Base-by-base conservation (phyloP, 768 basidiomycete genomes). In the Gymnopilus junonius region DNA sequence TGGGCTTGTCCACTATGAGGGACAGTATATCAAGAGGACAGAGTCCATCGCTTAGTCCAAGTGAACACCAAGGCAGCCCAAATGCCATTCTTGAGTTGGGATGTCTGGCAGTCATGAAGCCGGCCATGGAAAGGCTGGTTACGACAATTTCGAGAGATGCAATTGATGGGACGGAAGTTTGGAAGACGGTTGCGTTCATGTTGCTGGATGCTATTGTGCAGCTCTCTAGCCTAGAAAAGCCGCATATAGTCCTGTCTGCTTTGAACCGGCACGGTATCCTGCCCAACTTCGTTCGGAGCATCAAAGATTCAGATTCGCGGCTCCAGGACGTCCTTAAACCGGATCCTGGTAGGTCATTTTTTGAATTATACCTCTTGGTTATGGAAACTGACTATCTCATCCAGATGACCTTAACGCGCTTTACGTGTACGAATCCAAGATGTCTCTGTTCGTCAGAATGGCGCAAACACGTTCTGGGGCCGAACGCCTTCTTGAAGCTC, bases 171-270 rank as follows among this genome's bases (percentile, higher is more conserved):
- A 89, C 93, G 17, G 95, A 98, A 74, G 93, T 98, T 2, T 99
- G 97, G 97, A 94, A 94, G 77, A 96, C 95, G 2, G 87, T 98
- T 15, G 93, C 96, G 8, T 98, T 95, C 72, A 91, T 95, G 82
- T 80, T 95, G 2, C 80, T 98, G 43, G 94, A 96, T 68, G 88
- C 92, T 0, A 81, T 96, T 8, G 83, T 91, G 17, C 85, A 91
- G 45, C 78, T 96, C 0, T 92, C 88, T 39, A 85, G 85, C 27
- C 74, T 79, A 51, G 91, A 94, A 66, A 90, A 87, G 75, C 89
- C 90, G 51, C 83, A 91, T 58, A 69, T 80, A 11, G 79, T 93
- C 21, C 74, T 93, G 46, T 72, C 80, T 10, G 76, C 84, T 1
- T 76, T 97, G 25, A 82, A 82, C 25, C 83, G 88, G 46, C 87